Base-by-base conservation (phyloP, 805 yeast genomes). In the Candida pseudoglaebosa region DNA sequence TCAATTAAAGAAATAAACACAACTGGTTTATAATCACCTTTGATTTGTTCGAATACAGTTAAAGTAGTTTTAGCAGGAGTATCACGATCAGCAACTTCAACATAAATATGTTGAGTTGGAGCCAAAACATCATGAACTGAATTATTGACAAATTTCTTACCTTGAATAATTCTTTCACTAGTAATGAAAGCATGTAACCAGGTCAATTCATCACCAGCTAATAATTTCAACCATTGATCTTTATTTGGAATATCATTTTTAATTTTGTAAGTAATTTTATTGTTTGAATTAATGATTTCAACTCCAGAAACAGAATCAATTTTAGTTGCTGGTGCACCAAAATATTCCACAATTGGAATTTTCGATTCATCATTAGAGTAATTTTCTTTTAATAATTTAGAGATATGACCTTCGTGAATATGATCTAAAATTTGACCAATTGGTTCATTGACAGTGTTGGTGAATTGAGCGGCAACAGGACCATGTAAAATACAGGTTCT, bases 401-500 rank as follows among this genome's bases (percentile, higher is more conserved):
- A 66, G 58, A 93, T 84, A 67, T 90, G 97, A 44, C 96, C 96
- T 26, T 89, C 80, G 57, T 93, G 96, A 45, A 93, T 82, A 50
- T 75, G 70, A 59, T 91, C 97, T 68, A 93, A 68, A 52, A 93
- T 89, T 32, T 84, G 85, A 65, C 85, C 82, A 57, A 93, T 86
- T 54, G 99, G 98, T 70, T 88, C 96, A 59, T 93, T 82, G 44
- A 86, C 93, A 57, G 75, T 72, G 55, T 75, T 84, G 53, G 97
- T 82, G 73, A 71, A 90, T 67, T 82, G 89, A 53, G 96, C 96
- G 53, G 99, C 95, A 50, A 93, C 98, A 37, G 99, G 99, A 53
- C 99, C 98, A 56, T 89, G 96, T 56, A 93, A 77, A 51, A 93
- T 89, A 84, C 99, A 95, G n/a, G 97, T 91, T 76, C 99, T 84